These are phyloP conservation scores for Miscanthus lutarioriparius DNA, from an alignment of 176 grass and related monocot species.

Conservation along the genomic window DNA sequence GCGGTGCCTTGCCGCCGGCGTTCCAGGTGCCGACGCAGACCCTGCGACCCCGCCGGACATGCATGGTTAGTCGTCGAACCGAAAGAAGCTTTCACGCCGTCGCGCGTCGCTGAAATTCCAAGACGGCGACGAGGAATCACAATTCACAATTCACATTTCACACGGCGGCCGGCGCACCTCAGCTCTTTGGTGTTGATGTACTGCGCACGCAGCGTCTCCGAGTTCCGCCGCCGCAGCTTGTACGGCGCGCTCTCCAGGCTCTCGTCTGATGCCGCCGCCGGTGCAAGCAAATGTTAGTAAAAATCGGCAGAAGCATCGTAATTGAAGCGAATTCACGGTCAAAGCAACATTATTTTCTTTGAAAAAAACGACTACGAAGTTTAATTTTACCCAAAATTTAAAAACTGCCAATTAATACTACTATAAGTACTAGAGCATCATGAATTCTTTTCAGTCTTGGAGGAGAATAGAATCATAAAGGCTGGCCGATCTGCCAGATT, in stretches of 20 bases:
- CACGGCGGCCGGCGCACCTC: slow-evolving; percentile 23
- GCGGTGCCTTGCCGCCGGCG: slow-evolving; percentile 59
- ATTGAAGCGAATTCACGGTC: background rate
- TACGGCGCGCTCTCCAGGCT: slow-evolving; percentile 49
- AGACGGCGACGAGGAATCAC: background rate
- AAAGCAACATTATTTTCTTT: background rate
- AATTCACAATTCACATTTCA: background rate
- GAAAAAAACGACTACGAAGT: background rate
- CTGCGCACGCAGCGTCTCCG: slow-evolving; percentile 88
- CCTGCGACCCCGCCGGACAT: slow-evolving; percentile 26
- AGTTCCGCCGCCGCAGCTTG: slow-evolving; percentile 68
- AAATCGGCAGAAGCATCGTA: background rate
- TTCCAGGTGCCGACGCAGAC: slow-evolving; percentile 83
- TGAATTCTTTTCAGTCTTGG: background rate
- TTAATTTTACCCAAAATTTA: background rate
- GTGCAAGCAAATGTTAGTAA: background rate
- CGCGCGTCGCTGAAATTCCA: background rate
- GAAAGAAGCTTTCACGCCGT: too few species aligned
- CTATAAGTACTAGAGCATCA: background rate
- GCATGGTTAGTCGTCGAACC: background rate
- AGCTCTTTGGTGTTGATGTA: slow-evolving; percentile 91
- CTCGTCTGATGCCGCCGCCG: slow-evolving; percentile 35
- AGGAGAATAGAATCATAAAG: background rate
- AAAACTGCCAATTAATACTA: background rate
- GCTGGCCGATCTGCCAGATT: background rate